phyloP scores from a whole-genome alignment of 805 yeast genomes.

The Suhomyces emberorum region DNA sequence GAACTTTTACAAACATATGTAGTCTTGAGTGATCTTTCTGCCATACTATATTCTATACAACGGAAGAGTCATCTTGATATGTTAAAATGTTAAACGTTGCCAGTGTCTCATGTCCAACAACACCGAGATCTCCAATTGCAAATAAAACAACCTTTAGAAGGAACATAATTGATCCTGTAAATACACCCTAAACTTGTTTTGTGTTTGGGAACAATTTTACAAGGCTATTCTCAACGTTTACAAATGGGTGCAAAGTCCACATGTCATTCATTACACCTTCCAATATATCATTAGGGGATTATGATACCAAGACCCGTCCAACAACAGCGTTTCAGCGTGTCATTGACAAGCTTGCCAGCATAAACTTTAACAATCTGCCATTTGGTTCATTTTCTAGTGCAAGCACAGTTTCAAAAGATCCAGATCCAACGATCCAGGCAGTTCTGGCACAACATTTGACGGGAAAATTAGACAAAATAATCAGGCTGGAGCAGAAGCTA shows the following conservation, averaged over 20 bases:
- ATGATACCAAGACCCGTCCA: slow-evolving; percentile 12
- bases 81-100: no score
- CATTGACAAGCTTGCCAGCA: slow-evolving; percentile 14
- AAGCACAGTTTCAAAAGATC: background rate
- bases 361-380: background rate
- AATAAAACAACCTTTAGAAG: no score
- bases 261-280: background rate
- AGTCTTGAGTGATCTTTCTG: no score
- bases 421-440: slow-evolving; percentile 5
- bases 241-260: background rate
- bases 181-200: no score
- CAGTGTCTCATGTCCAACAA: no score
- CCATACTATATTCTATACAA: no score
- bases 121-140: no score
- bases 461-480: slow-evolving; percentile 31
- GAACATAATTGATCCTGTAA: no score
- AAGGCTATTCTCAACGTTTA: background rate
- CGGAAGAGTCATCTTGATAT: no score
- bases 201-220: no score
- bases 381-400: background rate
- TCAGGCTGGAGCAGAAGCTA: slow-evolving; percentile 38
- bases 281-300: background rate
- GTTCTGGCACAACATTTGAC: slow-evolving; percentile 27
- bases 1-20: no score
- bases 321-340: slow-evolving; percentile 21